phyloP scores from a whole-genome alignment of 2,329 filamentous ascomycete genomes.

The Lomentospora prolificans region DNA sequence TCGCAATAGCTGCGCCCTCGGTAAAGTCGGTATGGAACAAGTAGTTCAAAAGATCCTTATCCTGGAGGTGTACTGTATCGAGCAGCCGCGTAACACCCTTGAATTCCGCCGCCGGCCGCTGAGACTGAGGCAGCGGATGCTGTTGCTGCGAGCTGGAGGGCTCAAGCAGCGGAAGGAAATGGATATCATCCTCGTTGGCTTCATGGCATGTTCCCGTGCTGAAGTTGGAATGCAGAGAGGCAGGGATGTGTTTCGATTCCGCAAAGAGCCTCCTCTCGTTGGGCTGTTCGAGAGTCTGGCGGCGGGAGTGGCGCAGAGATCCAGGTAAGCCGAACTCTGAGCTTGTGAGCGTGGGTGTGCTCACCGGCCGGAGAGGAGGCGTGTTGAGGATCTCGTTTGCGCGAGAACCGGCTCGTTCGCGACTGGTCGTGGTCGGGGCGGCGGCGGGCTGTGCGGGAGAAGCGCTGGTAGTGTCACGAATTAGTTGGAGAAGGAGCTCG shows the following conservation, averaged over 20 bases:
- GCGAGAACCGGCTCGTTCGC: conserved; percentile 2
- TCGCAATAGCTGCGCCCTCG: conserved; percentile 24
- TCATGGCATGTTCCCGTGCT: background rate
- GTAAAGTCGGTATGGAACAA: conserved; percentile 31
- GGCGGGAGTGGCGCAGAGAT: background rate
- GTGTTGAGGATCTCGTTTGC: conserved; percentile 16
- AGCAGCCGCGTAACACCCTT: conserved; percentile 1
- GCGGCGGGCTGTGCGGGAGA: background rate
- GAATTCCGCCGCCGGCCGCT: background rate
- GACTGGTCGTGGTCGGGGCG: background rate
- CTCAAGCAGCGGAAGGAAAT: conserved; percentile 13
- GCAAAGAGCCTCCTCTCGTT: background rate
- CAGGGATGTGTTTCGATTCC: conserved; percentile 10
- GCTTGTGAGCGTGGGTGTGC: conserved; percentile 11
- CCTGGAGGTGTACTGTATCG: conserved; percentile 21
- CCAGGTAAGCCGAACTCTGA: background rate
- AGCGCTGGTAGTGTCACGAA: conserved; percentile 17
- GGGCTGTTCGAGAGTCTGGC: background rate
- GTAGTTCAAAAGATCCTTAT: conserved; percentile 31
- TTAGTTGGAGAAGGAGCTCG: conserved; percentile 22
- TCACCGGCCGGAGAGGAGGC: conserved; percentile 18
- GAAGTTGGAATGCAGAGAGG: conserved; percentile 12
- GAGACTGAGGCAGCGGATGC: background rate
- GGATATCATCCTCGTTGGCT: conserved; percentile 10
- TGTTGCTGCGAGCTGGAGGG: background rate